These are phyloP conservation scores for Clavispora santaluciae DNA, from an alignment of 805 yeast genomes.

Conservation along the genomic window DNA sequence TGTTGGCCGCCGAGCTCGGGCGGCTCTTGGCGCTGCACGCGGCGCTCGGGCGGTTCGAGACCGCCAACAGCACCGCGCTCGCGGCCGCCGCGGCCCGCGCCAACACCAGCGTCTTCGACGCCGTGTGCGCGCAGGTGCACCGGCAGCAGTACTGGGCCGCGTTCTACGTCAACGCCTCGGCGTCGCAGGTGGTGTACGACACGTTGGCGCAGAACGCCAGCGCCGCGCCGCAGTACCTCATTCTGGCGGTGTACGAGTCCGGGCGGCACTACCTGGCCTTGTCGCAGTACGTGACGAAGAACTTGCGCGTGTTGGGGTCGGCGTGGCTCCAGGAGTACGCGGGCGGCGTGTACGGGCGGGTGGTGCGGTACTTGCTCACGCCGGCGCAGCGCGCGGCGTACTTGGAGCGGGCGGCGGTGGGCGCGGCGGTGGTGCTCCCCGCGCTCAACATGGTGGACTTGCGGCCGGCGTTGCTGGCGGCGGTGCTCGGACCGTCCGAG, in stretches of 20 bases:
- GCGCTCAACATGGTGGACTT: conserved; percentile 18
- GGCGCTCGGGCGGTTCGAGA: conserved; percentile 17
- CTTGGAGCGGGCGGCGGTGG: conserved; percentile 7
- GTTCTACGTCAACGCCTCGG: conserved; percentile 20
- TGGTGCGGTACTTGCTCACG: conserved; percentile 12
- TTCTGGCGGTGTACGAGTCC: conserved; percentile 21
- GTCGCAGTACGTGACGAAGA: conserved; percentile 30
- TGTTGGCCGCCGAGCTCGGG: conserved; percentile 16
- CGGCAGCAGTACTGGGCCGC: conserved; percentile 30
- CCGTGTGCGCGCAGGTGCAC: conserved; percentile 19
- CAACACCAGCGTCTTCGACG: conserved; percentile 18
- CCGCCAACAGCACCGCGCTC: conserved; percentile 13
- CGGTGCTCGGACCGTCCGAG: conserved; percentile 29
- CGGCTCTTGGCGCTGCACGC: conserved; percentile 13
- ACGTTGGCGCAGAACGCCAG: conserved; percentile 6
- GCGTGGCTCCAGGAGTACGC: conserved; percentile 22
- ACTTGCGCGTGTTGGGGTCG: conserved; percentile 14
- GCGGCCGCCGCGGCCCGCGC: conserved; percentile 11
- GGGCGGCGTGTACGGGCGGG: conserved; percentile 16
- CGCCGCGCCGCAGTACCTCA: conserved; percentile 14
- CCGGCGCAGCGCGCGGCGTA: conserved; percentile 10
- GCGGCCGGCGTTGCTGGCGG: conserved; percentile 18
- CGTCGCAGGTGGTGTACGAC: conserved; percentile 22
- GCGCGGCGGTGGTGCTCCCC: conserved; percentile 20
- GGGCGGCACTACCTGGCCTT: conserved; percentile 30